Conservation (phyloP, 148 eudicot species). For the Heliamphora exappendiculata region DNA sequence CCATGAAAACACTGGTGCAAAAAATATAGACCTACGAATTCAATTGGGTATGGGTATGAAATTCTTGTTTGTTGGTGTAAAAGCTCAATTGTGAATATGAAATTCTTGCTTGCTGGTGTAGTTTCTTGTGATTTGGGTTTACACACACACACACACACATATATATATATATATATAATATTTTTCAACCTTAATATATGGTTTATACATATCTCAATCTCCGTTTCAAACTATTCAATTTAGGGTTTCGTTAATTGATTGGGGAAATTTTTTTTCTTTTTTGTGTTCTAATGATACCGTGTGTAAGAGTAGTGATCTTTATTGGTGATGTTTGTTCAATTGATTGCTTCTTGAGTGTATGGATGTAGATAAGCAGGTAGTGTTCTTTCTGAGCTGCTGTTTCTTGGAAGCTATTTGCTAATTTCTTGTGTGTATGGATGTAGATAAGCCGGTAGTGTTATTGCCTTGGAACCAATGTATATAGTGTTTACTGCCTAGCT, state of each 20-base stretch:
- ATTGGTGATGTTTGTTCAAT: neutral
- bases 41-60: no score
- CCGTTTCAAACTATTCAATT: neutral
- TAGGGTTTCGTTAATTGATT: neutral
- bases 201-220: neutral
- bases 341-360: neutral
- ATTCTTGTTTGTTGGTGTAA: no score
- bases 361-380: neutral
- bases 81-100: no score
- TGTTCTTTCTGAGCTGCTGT: no score
- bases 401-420: neutral
- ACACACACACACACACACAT: no score
- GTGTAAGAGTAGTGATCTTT: neutral
- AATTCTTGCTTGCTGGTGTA: no score
- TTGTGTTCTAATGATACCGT: neutral
- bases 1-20: no score
- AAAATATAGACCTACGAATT: no score
- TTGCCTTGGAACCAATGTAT: neutral
- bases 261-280: neutral
- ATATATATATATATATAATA: no score
- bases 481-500: neutral
- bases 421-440: neutral
- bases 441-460: no score
- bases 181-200: neutral
- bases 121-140: no score